A percentile compares a stretch with the other conserved stretches of the same genome.
Conservation (phyloP, 1,139 yeast genomes). For the Arxiozyma bovina region DNA sequence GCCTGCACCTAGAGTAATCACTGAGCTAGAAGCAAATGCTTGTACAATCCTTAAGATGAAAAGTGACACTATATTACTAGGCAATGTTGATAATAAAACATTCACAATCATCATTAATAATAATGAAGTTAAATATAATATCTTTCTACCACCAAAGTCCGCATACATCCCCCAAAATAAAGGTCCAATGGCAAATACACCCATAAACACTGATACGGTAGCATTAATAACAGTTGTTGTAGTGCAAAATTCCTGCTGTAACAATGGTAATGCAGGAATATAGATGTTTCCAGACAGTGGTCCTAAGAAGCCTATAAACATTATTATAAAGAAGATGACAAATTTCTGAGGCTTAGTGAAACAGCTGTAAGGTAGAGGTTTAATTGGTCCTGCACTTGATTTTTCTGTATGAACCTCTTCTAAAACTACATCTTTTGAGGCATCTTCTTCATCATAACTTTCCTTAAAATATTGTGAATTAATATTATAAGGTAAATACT, state of each 20-base stretch:
- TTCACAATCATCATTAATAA: constrained; percentile 40
- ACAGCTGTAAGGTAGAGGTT: constrained; percentile 16
- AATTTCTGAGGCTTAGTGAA: constrained; percentile 19
- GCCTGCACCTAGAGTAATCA: constrained; percentile 50
- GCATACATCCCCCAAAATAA: constrained; percentile 50
- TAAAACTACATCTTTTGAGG: neutral
- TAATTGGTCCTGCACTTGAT: neutral
- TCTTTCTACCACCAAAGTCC: constrained; percentile 50
- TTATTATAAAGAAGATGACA: constrained; percentile 21
- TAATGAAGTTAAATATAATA: constrained; percentile 41
- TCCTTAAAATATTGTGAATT: constrained; percentile 1
- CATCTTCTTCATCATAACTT: constrained; percentile 1
- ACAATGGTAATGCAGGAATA: constrained; percentile 46
- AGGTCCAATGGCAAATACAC: constrained; percentile 46
- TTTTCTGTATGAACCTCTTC: neutral
- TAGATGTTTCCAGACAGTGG: constrained; percentile 55
- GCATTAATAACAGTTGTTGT: constrained; percentile 45
- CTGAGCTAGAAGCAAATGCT: constrained; percentile 49
- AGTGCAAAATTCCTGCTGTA: constrained; percentile 37
- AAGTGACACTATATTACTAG: constrained; percentile 40
- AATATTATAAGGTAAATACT: neutral
- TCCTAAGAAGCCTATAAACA: constrained; percentile 43
- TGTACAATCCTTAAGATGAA: constrained; percentile 39
- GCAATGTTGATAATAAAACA: constrained; percentile 41
- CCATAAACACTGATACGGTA: constrained; percentile 54